These are phyloP conservation scores for Excoecaria cochinchinensis DNA, from an alignment of 345 rosid species.

Conservation along the genomic window DNA sequence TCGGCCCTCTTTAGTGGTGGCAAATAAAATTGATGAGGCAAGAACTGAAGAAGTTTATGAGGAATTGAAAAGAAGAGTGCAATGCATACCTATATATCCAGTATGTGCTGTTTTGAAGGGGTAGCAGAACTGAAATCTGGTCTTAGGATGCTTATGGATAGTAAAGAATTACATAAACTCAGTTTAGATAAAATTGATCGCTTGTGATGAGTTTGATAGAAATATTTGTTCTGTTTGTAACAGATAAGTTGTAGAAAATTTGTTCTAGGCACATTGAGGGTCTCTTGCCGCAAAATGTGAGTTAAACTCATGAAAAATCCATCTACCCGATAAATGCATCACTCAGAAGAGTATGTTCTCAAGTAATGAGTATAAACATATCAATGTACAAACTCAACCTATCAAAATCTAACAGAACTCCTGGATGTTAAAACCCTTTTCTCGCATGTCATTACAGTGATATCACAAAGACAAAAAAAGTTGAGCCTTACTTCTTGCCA, in stretches of 20 bases:
- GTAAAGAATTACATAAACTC: constrained; percentile 39
- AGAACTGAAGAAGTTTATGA: constrained; percentile 60
- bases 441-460: no score
- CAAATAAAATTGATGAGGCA: constrained; percentile 81
- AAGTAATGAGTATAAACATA: no score
- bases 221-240: background rate
- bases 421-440: no score
- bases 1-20: constrained; percentile 72
- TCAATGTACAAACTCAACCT: background rate
- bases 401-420: background rate
- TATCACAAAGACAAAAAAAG: no score
- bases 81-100: constrained; percentile 58
- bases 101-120: constrained; percentile 82
- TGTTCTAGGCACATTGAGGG: background rate
- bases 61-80: constrained; percentile 65
- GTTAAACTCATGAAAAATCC: background rate
- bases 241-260: background rate
- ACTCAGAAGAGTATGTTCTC: background rate
- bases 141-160: constrained; percentile 63
- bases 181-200: constrained; percentile 46
- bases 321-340: background rate
- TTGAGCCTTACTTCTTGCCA: no score
- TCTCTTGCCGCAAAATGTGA: no score
- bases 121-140: constrained; percentile 74
- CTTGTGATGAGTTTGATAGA: background rate